phyloP scores from a whole-genome alignment of 2,329 filamentous ascomycete species.

The Neoascochyta sp. region DNA sequence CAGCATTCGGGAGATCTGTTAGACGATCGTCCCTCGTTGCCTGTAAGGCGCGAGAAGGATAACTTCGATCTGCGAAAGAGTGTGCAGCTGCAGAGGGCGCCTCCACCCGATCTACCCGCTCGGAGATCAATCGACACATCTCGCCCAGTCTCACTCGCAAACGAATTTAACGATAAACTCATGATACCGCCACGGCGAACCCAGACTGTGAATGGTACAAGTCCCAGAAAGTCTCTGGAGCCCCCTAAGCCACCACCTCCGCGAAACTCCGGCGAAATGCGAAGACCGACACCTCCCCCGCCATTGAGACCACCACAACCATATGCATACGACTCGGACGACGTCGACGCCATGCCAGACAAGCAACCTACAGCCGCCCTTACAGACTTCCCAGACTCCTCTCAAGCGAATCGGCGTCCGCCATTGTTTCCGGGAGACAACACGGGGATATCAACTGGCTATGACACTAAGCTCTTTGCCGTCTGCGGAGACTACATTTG shows the following conservation, averaged over 20 bases:
- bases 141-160: slow-evolving; percentile 21
- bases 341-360: slow-evolving; percentile 38
- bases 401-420: slow-evolving; percentile 77
- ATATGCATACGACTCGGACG: slow-evolving; percentile 49
- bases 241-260: slow-evolving; percentile 35
- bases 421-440: slow-evolving; percentile 69
- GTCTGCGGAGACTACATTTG: slow-evolving; percentile 85
- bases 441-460: slow-evolving; percentile 76
- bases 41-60: slow-evolving; percentile 41
- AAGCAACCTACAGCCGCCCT: slow-evolving; percentile 52
- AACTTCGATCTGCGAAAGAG: slow-evolving; percentile 35
- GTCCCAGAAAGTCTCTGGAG: slow-evolving; percentile 21
- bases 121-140: slow-evolving; percentile 36
- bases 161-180: slow-evolving; percentile 26
- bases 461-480: slow-evolving; percentile 81
- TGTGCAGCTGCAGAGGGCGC: slow-evolving; percentile 28
- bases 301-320: slow-evolving; percentile 12
- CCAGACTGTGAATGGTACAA: slow-evolving; percentile 22
- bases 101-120: slow-evolving; percentile 32
- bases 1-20: no score
- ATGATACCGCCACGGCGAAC: slow-evolving; percentile 36
- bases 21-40: slow-evolving; percentile 49
- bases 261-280: slow-evolving; percentile 34
- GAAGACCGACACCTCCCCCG: slow-evolving; percentile 18
- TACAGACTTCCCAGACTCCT: slow-evolving; percentile 76